phyloP scores from a whole-genome alignment of 768 basidiomycete species.

The Suillus sp. region DNA sequence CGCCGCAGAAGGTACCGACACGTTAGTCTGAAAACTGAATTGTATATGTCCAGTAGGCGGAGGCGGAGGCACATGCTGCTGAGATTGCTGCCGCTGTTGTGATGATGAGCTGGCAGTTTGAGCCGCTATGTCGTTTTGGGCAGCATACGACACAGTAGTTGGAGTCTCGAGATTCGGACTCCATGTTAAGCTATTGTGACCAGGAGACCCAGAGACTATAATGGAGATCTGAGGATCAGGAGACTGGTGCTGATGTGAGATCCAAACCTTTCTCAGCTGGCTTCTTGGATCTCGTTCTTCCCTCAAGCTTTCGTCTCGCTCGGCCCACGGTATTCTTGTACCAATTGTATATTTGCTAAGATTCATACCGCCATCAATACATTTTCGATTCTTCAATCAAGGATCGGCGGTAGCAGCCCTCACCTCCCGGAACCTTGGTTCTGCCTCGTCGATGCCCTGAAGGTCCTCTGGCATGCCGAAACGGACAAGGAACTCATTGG shows the following conservation, averaged over 20 bases:
- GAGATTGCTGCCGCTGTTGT: constrained; percentile 28
- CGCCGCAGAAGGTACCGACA: constrained; percentile 42
- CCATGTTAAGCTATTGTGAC: constrained; percentile 38
- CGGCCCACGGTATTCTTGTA: constrained; percentile 72
- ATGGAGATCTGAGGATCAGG: constrained; percentile 13
- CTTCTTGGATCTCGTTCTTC: constrained; percentile 53
- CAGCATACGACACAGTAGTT: constrained; percentile 42
- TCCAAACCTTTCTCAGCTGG: constrained; percentile 50
- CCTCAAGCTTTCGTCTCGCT: constrained; percentile 58
- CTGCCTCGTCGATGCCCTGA: constrained; percentile 56
- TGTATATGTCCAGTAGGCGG: constrained; percentile 41
- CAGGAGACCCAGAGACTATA: constrained; percentile 21
- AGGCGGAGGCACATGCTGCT: constrained; percentile 25
- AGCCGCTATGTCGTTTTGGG: constrained; percentile 20
- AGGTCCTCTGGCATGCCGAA: constrained; percentile 62
- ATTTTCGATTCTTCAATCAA: constrained; percentile 1
- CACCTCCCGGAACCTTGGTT: constrained; percentile 64
- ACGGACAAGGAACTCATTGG: constrained; percentile 57
- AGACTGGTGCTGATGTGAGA: constrained; percentile 11
- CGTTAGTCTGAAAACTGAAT: constrained; percentile 45
- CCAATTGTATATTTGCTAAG: constrained; percentile 38
- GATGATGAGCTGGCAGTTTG: constrained; percentile 35
- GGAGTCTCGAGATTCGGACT: constrained; percentile 40
- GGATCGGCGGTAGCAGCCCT: constrained; percentile 13
- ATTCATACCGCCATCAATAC: constrained; percentile 6